phyloP scores from a whole-genome alignment of 352 stramenopile genomes.

The Phytopythium ostracodes region DNA sequence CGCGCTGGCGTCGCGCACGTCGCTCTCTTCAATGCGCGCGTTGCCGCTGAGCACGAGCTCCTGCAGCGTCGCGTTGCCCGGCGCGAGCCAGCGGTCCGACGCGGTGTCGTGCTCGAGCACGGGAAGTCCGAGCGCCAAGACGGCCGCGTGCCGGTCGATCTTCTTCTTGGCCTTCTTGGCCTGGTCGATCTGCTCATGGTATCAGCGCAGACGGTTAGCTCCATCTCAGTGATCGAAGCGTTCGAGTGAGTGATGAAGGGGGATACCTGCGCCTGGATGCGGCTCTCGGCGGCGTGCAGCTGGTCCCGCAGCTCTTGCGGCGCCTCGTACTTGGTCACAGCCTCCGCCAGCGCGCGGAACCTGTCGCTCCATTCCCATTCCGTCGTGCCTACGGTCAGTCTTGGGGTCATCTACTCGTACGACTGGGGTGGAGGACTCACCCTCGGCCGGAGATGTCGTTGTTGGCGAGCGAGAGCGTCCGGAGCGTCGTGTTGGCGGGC shows the following conservation, averaged over 20 bases:
- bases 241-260: not conserved
- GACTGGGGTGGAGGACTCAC: slow-evolving; percentile 14
- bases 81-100: slow-evolving; percentile 48
- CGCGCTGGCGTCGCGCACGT: slow-evolving; percentile 33
- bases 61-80: slow-evolving; percentile 53
- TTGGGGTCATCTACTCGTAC: not conserved
- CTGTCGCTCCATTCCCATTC: slow-evolving; percentile 10
- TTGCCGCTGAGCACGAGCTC: slow-evolving; percentile 71
- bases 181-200: slow-evolving; percentile 41
- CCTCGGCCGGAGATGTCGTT: slow-evolving; percentile 42
- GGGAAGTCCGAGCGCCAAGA: slow-evolving; percentile 53
- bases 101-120: slow-evolving; percentile 36
- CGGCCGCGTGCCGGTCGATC: slow-evolving; percentile 43
- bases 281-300: slow-evolving; percentile 56
- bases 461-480: slow-evolving; percentile 64
- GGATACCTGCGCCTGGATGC: slow-evolving; percentile 59
- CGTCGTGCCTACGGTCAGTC: not conserved
- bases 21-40: slow-evolving; percentile 23
- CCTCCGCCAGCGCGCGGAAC: slow-evolving; percentile 26
- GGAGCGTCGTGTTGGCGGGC: slow-evolving; percentile 49
- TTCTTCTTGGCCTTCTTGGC: slow-evolving; percentile 86
- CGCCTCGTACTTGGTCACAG: slow-evolving; percentile 51
- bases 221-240: not conserved
- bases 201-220: not conserved
- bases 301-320: slow-evolving; percentile 44